Conservation (phyloP, 2,329 filamentous ascomycete genomes). For the Cordyceps javanica region DNA sequence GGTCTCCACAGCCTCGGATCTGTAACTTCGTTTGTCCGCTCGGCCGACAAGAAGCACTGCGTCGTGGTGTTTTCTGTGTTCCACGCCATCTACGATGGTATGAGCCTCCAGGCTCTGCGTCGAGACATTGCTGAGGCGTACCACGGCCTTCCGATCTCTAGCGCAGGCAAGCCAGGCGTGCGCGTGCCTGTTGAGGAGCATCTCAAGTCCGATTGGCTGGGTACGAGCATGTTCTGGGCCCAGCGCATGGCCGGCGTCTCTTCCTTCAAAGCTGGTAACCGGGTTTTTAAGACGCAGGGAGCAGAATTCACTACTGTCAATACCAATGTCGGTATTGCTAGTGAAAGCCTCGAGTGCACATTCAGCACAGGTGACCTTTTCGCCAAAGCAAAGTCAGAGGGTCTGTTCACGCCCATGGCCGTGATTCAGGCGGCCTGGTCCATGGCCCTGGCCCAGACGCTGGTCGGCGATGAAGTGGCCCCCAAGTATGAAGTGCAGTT, state of each 20-base stretch:
- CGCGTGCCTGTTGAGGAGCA: slow-evolving; percentile 10
- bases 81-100: slow-evolving; percentile 24
- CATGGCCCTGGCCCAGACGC: slow-evolving; percentile 12
- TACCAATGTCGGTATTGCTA: slow-evolving; percentile 1
- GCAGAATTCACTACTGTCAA: not conserved
- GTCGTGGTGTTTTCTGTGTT: slow-evolving; percentile 28
- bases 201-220: slow-evolving; percentile 13
- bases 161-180: slow-evolving; percentile 10
- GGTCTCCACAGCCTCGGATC: slow-evolving; percentile 9
- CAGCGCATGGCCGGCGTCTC: slow-evolving; percentile 7
- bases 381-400: slow-evolving; percentile 7
- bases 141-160: slow-evolving; percentile 9
- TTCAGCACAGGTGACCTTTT: slow-evolving; percentile 11
- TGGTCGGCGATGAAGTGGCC: slow-evolving; percentile 1
- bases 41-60: slow-evolving; percentile 8
- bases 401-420: slow-evolving; percentile 6
- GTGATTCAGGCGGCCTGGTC: slow-evolving; percentile 15
- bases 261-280: slow-evolving; percentile 4
- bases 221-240: slow-evolving; percentile 13
- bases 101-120: slow-evolving; percentile 5
- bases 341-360: slow-evolving; percentile 9
- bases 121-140: slow-evolving; percentile 10
- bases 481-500: slow-evolving; percentile 14
- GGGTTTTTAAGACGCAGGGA: not conserved
- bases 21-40: slow-evolving; percentile 11